Percentiles rank a stretch among this genome's conserved stretches.
phyloP scores from a whole-genome alignment of 2,329 filamentous ascomycete genomes.

The Exophiala sp. region DNA sequence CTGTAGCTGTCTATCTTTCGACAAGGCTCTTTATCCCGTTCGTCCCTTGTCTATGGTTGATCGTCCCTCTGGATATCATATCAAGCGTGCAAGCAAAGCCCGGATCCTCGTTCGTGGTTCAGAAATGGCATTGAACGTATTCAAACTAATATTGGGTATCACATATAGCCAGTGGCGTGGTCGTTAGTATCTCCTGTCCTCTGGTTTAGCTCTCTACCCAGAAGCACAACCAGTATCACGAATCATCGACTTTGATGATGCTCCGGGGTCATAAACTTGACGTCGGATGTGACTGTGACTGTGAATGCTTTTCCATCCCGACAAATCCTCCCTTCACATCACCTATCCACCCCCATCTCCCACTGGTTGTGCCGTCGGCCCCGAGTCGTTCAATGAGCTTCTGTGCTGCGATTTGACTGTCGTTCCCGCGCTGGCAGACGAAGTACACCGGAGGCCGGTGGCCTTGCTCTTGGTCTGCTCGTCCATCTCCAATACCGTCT shows the following conservation, averaged over 20 bases:
- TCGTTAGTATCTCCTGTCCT: too few relatives aligned
- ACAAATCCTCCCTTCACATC: conserved; percentile 27
- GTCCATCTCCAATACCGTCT: background rate
- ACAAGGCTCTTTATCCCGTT: too few relatives aligned
- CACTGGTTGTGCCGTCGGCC: conserved; percentile 1
- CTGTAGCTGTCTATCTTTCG: too few relatives aligned
- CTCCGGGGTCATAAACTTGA: background rate
- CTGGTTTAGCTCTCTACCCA: too few relatives aligned
- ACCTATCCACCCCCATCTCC: conserved; percentile 21
- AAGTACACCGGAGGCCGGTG: conserved; percentile 34
- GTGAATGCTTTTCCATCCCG: conserved; percentile 18
- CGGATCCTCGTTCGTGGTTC: too few relatives aligned
- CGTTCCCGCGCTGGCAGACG: conserved; percentile 46
- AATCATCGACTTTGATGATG: background rate
- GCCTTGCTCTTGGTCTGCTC: background rate
- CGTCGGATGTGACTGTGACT: background rate
- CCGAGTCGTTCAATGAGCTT: conserved; percentile 35
- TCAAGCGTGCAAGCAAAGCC: too few relatives aligned
- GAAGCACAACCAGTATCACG: too few relatives aligned
- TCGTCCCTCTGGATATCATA: too few relatives aligned
- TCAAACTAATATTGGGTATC: background rate
- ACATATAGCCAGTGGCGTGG: too few relatives aligned
- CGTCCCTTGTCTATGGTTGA: too few relatives aligned
- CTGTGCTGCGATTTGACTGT: conserved; percentile 43
- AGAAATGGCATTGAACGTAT: too few relatives aligned